Conservation (phyloP, 2,329 filamentous ascomycete species). For the Talaromyces sp. region DNA sequence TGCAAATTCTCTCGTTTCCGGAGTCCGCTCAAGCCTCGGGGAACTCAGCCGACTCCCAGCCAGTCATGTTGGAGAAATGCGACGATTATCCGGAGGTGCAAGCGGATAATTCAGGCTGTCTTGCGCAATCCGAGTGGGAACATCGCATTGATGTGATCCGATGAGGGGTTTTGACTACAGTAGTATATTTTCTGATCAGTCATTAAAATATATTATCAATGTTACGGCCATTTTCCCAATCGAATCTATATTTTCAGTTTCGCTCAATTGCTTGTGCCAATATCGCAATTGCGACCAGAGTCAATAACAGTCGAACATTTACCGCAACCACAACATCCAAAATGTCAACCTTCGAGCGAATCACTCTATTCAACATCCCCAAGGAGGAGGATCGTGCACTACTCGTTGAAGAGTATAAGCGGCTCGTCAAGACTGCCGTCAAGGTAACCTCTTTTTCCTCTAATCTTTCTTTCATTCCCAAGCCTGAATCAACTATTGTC, state of each 20-base stretch:
- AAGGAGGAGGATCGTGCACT: conserved; percentile 43
- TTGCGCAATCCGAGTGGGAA: not conserved
- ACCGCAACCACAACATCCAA: not conserved
- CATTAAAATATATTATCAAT: not conserved
- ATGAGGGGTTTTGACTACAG: not conserved
- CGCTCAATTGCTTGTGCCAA: not conserved
- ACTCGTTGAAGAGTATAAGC: conserved; percentile 45
- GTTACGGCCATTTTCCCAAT: not conserved
- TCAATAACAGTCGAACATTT: not conserved
- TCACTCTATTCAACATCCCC: conserved; percentile 54
- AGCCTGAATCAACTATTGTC: not conserved
- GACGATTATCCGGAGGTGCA: not conserved
- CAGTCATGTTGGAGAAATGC: not conserved
- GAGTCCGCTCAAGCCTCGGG: not conserved
- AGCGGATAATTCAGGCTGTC: not conserved
- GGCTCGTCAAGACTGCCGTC: conserved; percentile 41
- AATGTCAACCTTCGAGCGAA: conserved; percentile 46
- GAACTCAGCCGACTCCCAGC: not conserved
- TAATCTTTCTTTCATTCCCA: not conserved
- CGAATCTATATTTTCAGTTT: not conserved
- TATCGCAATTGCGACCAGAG: not conserved
- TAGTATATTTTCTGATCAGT: not conserved
- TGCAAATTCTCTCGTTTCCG: not conserved
- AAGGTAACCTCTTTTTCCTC: conserved; percentile 34
- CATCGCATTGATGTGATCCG: not conserved